Base-by-base conservation (phyloP, 306 rosid genomes). In the Acacia melanoxylon region DNA sequence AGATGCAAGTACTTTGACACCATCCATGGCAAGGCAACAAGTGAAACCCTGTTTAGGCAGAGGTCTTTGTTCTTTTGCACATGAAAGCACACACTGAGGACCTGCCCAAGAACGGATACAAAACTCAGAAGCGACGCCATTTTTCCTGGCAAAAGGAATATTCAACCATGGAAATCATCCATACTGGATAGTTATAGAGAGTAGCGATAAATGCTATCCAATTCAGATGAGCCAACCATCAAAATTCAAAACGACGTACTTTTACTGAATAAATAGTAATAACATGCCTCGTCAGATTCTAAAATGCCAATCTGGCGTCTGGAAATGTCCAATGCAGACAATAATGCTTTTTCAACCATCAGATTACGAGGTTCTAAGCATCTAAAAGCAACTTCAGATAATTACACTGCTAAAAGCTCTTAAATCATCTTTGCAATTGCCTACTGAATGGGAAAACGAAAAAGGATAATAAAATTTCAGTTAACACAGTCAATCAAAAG, bases 11-110 rank as follows among this genome's bases (percentile, higher is more conserved):
- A 95, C 86, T 86, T 91, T 95, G 78, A 93, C 94, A 82, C 96
- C 97, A 68, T 92, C 98, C 98, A 95, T 87, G 33, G 98, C 92
- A 81, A 93, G 91, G 92, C 98, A 95, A 84, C 99, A 95, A 80
- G 96, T 89, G 86, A 87, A 95, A 16, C 88, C 89, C 84, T 86
- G 92, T 84, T 88, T 89, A 72, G 99, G 98, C 46, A 95, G 84
- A 45, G 92, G 76, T 78, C 87, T 90, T 42, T 80, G 76, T 85
- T 88, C 95, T 72, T 84, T 91, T 27, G 94, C 94, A 79, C 97
- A 93, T 27, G 93, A 84, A 85, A 93, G 92, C 81, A 92, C 93
- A 58, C 98, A 95, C 75, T 89, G 95, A 51, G 98, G 97, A 83
- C 99, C 99, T 93, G 85, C 84, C 74, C 73, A 81, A 63, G 73